Conservation (phyloP, 805 yeast species). For the Nakazawaea peltata region DNA sequence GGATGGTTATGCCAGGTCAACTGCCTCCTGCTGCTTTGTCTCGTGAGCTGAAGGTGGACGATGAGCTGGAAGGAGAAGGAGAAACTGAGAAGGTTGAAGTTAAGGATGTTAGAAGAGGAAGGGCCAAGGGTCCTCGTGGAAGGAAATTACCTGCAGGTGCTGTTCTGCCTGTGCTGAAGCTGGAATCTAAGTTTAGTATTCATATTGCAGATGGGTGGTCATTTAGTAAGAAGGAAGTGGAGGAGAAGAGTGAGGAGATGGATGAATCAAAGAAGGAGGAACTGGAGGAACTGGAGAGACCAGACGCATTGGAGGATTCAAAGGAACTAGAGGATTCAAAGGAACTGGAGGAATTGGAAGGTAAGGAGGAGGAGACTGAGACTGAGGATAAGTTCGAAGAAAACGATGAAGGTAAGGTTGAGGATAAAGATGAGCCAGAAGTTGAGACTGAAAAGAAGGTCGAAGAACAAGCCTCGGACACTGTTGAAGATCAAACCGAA, state of each 20-base stretch:
- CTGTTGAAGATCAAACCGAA: neutral
- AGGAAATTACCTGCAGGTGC: conserved; percentile 58
- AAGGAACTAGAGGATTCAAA: conserved; percentile 3
- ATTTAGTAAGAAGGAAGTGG: conserved; percentile 11
- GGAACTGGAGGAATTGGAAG: neutral
- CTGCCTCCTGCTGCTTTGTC: conserved; percentile 18
- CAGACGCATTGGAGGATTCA: conserved; percentile 1
- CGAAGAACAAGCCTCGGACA: neutral
- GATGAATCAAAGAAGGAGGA: neutral
- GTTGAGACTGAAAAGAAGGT: neutral
- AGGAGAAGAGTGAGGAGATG: neutral
- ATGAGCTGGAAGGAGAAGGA: conserved; percentile 10
- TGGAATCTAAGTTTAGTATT: conserved; percentile 24
- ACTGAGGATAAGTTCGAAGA: conserved; percentile 3
- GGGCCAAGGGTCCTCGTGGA: conserved; percentile 72
- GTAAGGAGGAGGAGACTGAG: conserved; percentile 2
- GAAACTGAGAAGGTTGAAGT: conserved; percentile 6
- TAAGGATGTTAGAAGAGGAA: conserved; percentile 29
- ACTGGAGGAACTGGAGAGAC: neutral
- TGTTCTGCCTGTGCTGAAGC: conserved; percentile 30
- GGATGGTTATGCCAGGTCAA: conserved; percentile 45
- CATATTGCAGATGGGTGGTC: conserved; percentile 31
- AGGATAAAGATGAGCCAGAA: neutral
- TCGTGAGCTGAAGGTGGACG: conserved; percentile 9
- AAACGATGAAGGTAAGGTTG: neutral